Conservation (phyloP, 2,329 filamentous ascomycete genomes). For the Cercospora sp. region DNA sequence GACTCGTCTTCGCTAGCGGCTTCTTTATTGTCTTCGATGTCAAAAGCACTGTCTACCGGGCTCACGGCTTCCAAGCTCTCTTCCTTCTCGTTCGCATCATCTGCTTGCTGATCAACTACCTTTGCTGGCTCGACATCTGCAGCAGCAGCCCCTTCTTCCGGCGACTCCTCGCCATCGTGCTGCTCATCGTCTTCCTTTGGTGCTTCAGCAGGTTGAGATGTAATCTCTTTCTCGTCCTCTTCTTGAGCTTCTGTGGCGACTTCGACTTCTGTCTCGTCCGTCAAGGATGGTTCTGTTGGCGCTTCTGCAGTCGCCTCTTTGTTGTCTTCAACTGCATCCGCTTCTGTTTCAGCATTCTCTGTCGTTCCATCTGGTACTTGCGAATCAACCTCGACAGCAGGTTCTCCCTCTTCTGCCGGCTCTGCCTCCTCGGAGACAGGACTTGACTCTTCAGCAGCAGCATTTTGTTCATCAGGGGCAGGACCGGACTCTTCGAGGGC, state of each 20-base stretch:
- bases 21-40: conserved; percentile 3
- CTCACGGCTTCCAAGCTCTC: not conserved
- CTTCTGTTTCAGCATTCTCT: not conserved
- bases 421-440: not conserved
- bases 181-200: not conserved
- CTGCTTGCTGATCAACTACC: not conserved
- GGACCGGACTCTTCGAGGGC: not conserved
- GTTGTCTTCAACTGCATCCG: not conserved
- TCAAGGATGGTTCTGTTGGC: not conserved
- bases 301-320: not conserved
- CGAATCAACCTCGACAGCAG: not conserved
- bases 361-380: not conserved
- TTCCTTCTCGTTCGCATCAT: not conserved
- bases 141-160: not conserved
- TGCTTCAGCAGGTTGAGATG: not conserved
- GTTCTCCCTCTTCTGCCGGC: not conserved
- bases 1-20: not conserved
- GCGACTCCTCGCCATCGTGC: not conserved
- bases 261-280: not conserved
- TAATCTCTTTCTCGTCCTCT: not conserved
- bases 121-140: not conserved
- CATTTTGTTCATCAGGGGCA: not conserved
- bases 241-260: not conserved
- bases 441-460: not conserved
- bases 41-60: conserved; percentile 9